Evolutionary conservation across 805 yeast genomes (phyloP), one percentile per base, ranked within the genome.

Genomic region (Metschnikowia noctiluminum): DNA sequence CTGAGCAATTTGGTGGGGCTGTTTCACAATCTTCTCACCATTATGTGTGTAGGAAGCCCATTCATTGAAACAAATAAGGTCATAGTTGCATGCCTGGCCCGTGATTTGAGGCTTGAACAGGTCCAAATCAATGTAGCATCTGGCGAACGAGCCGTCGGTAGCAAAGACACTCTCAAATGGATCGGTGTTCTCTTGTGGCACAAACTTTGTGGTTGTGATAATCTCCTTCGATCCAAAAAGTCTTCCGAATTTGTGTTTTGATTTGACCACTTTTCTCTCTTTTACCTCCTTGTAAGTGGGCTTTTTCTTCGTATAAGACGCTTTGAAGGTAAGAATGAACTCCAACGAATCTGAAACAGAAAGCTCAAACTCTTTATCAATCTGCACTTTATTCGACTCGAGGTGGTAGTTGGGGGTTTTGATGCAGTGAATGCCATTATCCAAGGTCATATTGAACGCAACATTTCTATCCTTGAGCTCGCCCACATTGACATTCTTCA

Each of bases 141-240:
- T 77, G 8, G 89, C 96, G 74, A 88, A 90, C 35, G 96, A 88
- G 1, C 98, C 98, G 64, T 89, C 95, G 32, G 76, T 74, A 1
- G 97, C 96, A 53, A 89, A 77, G 47, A 79, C 69, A 32, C 72
- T 65, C 32, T 78, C 79, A 85, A 92, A 79, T 2, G 76, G 68
- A 68, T 87, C 95, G 4, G 66, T 64, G 1, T 77, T 71, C 31
- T 78, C 74, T 51, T 73, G 72, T 2, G 82, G 74, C 6, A 82
- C 78, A 51, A 74, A 79, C 54, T 70, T 80, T 45, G 81, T 79
- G 2, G 78, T 71, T 3, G 76, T 73, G 37, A 79, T 59, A 12
- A 73, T 58, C 39, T 77, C 78, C 57, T 76, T 79, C 54, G 69
- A 72, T 14, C 81, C 80, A 50, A 79, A 65, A 34, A 76, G 41